Conservation (phyloP, 1,284 basidiomycete species). For the Cryptococcus floricola region DNA sequence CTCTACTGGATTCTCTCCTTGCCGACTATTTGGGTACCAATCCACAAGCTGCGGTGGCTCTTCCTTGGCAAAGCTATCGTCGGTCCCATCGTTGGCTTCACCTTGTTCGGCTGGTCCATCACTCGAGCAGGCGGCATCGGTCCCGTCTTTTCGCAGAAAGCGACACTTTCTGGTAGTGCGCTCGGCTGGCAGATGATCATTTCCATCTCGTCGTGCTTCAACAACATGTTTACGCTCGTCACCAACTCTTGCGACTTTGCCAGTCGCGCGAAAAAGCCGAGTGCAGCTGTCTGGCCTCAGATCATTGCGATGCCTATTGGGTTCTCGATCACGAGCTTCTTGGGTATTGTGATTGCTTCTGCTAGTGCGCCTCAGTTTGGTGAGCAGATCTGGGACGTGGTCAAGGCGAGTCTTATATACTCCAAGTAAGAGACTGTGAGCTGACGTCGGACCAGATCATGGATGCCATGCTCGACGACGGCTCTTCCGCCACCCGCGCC, state of each 20-base stretch:
- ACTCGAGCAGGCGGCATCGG: conserved; percentile 73
- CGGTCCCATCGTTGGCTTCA: conserved; percentile 61
- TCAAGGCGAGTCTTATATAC: conserved; percentile 16
- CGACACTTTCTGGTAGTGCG: conserved; percentile 63
- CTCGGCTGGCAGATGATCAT: conserved; percentile 76
- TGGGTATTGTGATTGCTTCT: conserved; percentile 79
- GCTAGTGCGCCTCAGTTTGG: conserved; percentile 73
- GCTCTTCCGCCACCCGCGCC: conserved; percentile 26
- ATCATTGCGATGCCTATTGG: conserved; percentile 67
- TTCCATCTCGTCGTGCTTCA: conserved; percentile 64
- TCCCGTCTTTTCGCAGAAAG: conserved; percentile 67
- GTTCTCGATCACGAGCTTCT: conserved; percentile 72
- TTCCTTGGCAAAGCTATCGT: conserved; percentile 77
- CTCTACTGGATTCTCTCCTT: conserved; percentile 79
- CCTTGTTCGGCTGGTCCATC: conserved; percentile 77
- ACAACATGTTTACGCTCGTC: conserved; percentile 15
- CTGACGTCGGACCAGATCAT: conserved; percentile 21
- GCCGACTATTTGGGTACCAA: conserved; percentile 73
- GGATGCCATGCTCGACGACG: conserved; percentile 36
- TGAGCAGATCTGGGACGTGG: conserved; percentile 66
- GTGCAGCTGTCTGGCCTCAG: conserved; percentile 67
- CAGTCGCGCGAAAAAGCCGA: conserved; percentile 64
- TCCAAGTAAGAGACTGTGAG: background rate
- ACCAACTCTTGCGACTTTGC: conserved; percentile 70
- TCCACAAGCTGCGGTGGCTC: conserved; percentile 74